Evolutionary conservation across 202 grass and related monocot genomes (phyloP), one percentile per base, ranked within the genome.

Genomic region (Hordeum pubiflorum): DNA sequence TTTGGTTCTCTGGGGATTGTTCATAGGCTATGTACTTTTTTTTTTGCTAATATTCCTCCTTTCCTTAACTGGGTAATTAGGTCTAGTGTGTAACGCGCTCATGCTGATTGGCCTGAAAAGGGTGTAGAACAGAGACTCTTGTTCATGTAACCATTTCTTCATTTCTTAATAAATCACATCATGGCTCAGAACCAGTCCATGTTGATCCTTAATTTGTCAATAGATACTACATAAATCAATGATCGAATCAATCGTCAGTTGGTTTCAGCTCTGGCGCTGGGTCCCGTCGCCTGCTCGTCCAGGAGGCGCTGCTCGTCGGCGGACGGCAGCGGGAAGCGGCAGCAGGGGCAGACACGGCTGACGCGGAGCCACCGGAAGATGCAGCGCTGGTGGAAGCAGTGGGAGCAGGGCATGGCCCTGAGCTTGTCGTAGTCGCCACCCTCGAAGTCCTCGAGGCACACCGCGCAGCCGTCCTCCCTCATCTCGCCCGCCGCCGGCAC

Each of bases 21-120:
- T 71, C 68, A 71, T 72, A 72, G 69, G 14, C 55, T 58, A 43
- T 74, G 76, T 80, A 85, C 32, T 52, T 52, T 18, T 7, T 85
- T 29, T 32, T 74, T 78, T 18, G 31, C 33, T 39, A 64, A 80
- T 64, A 17, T 66, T 43, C 36, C 64, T 72, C 14, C 21, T 23
- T 65, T 5, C 31, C 48, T 52, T 52, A 52, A 52, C 48, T n/a
- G 6, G 5, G 18, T 74, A 74, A 66, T 18, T 85, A 74, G 67
- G 41, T 11, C 68, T 74, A 72, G 65, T 29, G 50, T 41, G 70
- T 27, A 56, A 9, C 22, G 69, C 11, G 60, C 11, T 27, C 40
- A 62, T 74, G 80, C 29, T 36, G 61, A 56, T 75, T 74, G 70
- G 3, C 70, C 21, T 57, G 72, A 27, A 38, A 76, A 67, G 34